Conservation (phyloP, 73 alveolate species). For the Paramecium bursaria region DNA sequence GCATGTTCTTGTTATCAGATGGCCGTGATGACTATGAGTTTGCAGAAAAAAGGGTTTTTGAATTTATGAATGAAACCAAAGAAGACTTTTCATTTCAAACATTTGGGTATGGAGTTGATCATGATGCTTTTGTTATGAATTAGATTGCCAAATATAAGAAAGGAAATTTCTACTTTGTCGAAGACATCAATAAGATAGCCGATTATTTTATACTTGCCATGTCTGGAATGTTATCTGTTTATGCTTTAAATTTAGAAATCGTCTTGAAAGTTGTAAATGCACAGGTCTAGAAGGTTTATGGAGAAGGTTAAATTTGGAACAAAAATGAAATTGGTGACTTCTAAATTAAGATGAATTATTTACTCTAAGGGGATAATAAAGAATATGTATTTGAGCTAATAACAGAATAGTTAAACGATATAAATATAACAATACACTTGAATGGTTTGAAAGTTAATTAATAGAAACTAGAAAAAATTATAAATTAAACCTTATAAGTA, state of each 20-base stretch:
- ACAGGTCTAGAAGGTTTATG: conserved; percentile 58
- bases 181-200: conserved; percentile 46
- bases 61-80: conserved; percentile 65
- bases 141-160: conserved; percentile 79
- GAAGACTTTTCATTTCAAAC: conserved; percentile 80
- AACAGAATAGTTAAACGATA: neutral
- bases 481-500: neutral
- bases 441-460: neutral
- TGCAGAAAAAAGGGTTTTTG: conserved; percentile 68
- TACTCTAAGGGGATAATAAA: conserved; percentile 57
- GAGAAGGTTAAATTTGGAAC: conserved; percentile 62
- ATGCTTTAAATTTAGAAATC: conserved; percentile 66
- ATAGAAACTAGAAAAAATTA: neutral
- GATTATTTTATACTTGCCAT: conserved; percentile 64
- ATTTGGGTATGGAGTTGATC: conserved; percentile 88
- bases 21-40: conserved; percentile 78
- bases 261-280: neutral
- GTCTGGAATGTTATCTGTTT: conserved; percentile 71
- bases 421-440: neutral
- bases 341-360: conserved; percentile 39
- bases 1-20: conserved; percentile 78
- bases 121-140: conserved; percentile 82
- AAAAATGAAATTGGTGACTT: conserved; percentile 14
- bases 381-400: conserved; percentile 54
- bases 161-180: conserved; percentile 78